Evolutionary conservation across 2,329 filamentous ascomycete species (phyloP), one percentile per base, ranked within the genome.

Genomic region (Thermothelomyces thermophilus): DNA sequence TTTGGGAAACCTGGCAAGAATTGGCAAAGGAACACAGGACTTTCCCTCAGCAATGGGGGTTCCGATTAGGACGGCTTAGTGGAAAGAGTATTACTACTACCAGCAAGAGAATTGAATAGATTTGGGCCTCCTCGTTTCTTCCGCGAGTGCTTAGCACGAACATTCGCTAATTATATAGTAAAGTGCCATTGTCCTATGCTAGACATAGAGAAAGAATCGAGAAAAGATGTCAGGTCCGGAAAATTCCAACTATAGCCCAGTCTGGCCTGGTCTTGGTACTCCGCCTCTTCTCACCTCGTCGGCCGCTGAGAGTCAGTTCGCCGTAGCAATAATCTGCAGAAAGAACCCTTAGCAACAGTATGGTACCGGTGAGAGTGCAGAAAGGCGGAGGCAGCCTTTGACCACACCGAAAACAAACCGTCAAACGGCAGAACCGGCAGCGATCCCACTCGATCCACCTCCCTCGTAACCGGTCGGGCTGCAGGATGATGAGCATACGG

Each of bases 361-460:
- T 22, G 19, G 26, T 20, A 30, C 34, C 19, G 24, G 26, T 13
- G 13, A 39, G 46, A 33, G 16, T 50, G 51, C 37, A 31, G 26
- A 39, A 40, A 28, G 37, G 51, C 22, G 28, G 17, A 24, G 17
- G 6, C 24, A 11, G 8, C 7, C 35, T 28, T 20, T 17, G 5
- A 20, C 20, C 24, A 28, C 44, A 14, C 13, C 20, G 24, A 28
- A 35, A 39, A 24, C 44, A 28, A 28, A 41, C 35, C 26, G 35
- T 19, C 41, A 48, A 30, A 42, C 47, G 46, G 46, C 49, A 50
- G 33, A 42, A 11, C 52, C 56, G 56, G 49, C 44, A 54, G 46
- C n/a, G 35, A 52, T 51, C 53, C 51, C 53, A 57, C 55, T 58
- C 55, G 56, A 19, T 20, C 36, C 16, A n/a, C 6, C 36, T 39